Evolutionary conservation across 192 early-diverging fungal species (phyloP).

Genomic region (Coemansia sp.): DNA sequence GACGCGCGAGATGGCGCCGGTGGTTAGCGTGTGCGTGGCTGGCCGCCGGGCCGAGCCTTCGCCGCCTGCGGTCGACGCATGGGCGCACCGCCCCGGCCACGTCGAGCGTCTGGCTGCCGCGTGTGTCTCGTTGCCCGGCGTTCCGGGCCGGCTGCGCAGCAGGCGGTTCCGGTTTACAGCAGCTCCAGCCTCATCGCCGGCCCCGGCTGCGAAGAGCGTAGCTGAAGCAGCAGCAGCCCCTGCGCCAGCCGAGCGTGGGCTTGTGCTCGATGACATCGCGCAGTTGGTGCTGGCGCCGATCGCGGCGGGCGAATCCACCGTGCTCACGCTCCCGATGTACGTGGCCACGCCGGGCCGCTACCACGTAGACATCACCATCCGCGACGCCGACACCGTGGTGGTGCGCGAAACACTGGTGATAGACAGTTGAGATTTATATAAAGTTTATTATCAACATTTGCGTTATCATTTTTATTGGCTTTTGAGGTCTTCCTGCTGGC

Average conservation of each 20-base stretch:
- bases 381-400: background rate
- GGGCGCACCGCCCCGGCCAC: background rate
- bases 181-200: background rate
- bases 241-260: background rate
- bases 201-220: background rate
- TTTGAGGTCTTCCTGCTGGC: conserved; percentile 50
- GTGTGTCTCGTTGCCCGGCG: background rate
- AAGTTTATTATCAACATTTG: too few relatives aligned
- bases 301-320: background rate
- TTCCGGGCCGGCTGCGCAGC: background rate
- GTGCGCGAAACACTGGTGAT: conserved; percentile 22
- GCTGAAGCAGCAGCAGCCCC: background rate
- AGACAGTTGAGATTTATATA: too few relatives aligned
- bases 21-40: conserved; percentile 6
- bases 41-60: background rate
- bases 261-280: conserved; percentile 33
- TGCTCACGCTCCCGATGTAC: conserved; percentile 20
- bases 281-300: conserved; percentile 22
- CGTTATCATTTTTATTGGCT: conserved; percentile 19
- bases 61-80: background rate
- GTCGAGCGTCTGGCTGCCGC: conserved; percentile 6
- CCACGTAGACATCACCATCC: conserved; percentile 13
- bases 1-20: background rate
- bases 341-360: conserved; percentile 20
- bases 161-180: background rate